Percentiles rank a stretch among this genome's conserved stretches.
Evolutionary conservation across 192 early-diverging fungal species (phyloP).

Genomic region (Dimargaris cristalligena): DNA sequence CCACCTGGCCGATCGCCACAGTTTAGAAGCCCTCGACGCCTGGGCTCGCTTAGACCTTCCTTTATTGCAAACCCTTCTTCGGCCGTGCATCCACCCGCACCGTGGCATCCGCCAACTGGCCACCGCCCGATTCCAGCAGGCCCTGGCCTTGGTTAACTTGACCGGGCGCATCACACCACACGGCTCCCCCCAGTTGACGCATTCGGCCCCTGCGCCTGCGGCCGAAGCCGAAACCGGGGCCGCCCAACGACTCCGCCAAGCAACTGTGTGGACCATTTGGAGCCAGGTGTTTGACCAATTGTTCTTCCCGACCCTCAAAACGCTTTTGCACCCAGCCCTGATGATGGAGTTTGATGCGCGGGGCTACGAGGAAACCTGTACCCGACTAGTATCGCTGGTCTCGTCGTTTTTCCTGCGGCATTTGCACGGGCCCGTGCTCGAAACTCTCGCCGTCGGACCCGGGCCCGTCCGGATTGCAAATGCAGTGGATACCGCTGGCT

Average conservation of each 20-base stretch:
- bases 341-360: slow-evolving; percentile 40
- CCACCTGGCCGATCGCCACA: slow-evolving; percentile 24
- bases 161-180: slow-evolving; percentile 4
- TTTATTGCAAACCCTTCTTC: slow-evolving; percentile 12
- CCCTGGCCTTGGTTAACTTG: slow-evolving; percentile 43
- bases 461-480: too few relatives aligned
- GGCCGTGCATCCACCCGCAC: slow-evolving; percentile 57
- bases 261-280: slow-evolving; percentile 29
- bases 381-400: slow-evolving; percentile 44
- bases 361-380: slow-evolving; percentile 61
- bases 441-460: slow-evolving; percentile 22
- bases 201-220: not conserved
- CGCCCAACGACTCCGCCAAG: slow-evolving; percentile 14
- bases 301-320: slow-evolving; percentile 74
- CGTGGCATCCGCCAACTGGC: slow-evolving; percentile 70
- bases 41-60: slow-evolving; percentile 14
- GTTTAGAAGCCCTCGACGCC: slow-evolving; percentile 17
- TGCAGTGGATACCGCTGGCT: slow-evolving; percentile 30
- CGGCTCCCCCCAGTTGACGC: too few relatives aligned
- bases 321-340: slow-evolving; percentile 60
- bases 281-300: slow-evolving; percentile 65
- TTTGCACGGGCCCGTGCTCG: slow-evolving; percentile 31
- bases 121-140: slow-evolving; percentile 64
- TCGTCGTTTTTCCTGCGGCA: slow-evolving; percentile 67
- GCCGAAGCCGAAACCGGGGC: not conserved